phyloP scores from a whole-genome alignment of 306 rosid species.

The Prosopis cineraria region DNA sequence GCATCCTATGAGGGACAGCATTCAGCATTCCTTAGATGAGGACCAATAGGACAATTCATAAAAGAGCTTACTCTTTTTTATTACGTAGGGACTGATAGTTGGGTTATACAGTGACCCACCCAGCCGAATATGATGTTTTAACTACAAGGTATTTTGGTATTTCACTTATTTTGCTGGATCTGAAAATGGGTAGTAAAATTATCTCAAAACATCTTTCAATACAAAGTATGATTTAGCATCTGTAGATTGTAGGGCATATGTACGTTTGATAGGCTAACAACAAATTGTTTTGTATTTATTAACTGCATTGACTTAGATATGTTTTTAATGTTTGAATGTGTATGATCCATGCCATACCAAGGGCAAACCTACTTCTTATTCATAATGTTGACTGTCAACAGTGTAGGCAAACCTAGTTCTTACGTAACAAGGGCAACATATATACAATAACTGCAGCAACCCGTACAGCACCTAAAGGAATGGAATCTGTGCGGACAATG shows the following conservation, averaged over 20 bases:
- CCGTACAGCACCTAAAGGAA: slow-evolving; percentile 4
- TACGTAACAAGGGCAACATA: slow-evolving; percentile 11
- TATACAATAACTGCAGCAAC: slow-evolving; percentile 19
- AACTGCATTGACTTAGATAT: neutral
- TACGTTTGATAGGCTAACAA: neutral
- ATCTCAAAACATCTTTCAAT: neutral
- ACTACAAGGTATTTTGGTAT: neutral
- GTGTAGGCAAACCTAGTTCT: slow-evolving; percentile 6
- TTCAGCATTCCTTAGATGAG: neutral
- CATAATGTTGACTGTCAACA: slow-evolving; percentile 8
- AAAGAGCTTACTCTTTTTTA: neutral
- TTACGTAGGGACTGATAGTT: neutral
- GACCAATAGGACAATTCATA: neutral
- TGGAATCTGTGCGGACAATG: slow-evolving; percentile 49
- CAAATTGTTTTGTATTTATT: neutral
- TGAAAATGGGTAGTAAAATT: neutral
- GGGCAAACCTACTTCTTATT: too few relatives aligned
- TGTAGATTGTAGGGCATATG: neutral
- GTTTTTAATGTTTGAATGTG: neutral
- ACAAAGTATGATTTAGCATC: neutral
- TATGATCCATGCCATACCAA: neutral
- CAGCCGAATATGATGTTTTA: neutral
- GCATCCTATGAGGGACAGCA: too few relatives aligned
- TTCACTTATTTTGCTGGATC: neutral
- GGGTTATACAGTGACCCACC: neutral